Conservation (phyloP, 2,329 filamentous ascomycete genomes). For the Microsporum canis region DNA sequence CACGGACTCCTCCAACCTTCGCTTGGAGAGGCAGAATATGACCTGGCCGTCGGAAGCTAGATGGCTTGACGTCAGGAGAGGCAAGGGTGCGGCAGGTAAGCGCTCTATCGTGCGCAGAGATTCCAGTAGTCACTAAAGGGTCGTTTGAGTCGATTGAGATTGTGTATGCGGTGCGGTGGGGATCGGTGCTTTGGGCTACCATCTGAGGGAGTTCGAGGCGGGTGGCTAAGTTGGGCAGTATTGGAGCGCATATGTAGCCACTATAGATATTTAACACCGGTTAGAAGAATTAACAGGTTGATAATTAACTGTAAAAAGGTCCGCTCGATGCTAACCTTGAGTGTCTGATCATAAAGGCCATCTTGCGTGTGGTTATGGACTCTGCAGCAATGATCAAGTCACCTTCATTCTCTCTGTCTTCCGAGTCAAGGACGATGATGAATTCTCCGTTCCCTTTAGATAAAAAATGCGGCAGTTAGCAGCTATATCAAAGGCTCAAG, state of each 20-base stretch:
- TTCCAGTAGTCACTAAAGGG: slow-evolving; percentile 70
- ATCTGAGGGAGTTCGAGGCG: slow-evolving; percentile 76
- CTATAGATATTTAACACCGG: slow-evolving; percentile 27
- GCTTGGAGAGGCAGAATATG: slow-evolving; percentile 83
- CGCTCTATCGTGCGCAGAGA: slow-evolving; percentile 76
- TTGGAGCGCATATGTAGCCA: slow-evolving; percentile 81
- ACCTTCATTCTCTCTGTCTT: slow-evolving; percentile 91
- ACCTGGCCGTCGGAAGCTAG: slow-evolving; percentile 67
- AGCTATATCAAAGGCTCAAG: background rate
- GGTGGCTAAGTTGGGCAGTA: slow-evolving; percentile 57
- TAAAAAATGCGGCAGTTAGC: background rate
- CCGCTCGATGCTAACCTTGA: slow-evolving; percentile 42
- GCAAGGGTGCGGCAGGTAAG: slow-evolving; percentile 71
- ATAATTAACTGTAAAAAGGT: background rate
- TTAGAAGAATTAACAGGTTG: background rate
- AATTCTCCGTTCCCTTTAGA: slow-evolving; percentile 65
- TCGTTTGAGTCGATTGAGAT: slow-evolving; percentile 72
- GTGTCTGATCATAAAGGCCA: slow-evolving; percentile 92
- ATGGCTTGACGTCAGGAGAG: slow-evolving; percentile 45
- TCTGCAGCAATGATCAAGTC: slow-evolving; percentile 92
- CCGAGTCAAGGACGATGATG: slow-evolving; percentile 87
- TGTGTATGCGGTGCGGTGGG: slow-evolving; percentile 85
- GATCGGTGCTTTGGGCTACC: slow-evolving; percentile 69
- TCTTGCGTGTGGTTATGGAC: slow-evolving; percentile 73
- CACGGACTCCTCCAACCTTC: slow-evolving; percentile 65